Evolutionary conservation across 2,329 filamentous ascomycete genomes (phyloP), one percentile per base, ranked within the genome.

Genomic region (Colletotrichum graminicola): DNA sequence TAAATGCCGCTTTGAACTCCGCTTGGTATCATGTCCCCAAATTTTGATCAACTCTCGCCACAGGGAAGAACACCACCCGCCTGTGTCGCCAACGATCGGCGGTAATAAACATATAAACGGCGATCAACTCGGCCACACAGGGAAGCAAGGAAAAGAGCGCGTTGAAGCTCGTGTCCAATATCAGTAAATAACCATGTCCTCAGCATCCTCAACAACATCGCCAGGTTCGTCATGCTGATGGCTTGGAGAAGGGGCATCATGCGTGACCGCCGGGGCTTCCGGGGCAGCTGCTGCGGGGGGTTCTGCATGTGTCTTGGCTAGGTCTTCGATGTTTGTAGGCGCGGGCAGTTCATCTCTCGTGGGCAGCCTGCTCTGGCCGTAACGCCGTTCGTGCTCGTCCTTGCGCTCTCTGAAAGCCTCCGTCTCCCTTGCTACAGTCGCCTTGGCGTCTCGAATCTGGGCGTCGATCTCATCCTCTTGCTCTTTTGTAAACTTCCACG

Each of bases 151-250:
- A 47, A 23, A 21, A 45, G 45, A 69, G 66, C 23, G 69, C 57
- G 54, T 21, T 12, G 57, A 68, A 60, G 45, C 49, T 39, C 41
- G 62, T 21, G n/a, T 23, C 54, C 47, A 56, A 41, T 23, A 56
- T 88, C 84, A 97, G 84, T 97, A 97, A 71, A 97, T 95, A 64
- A 97, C 94, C 76, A 92, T 94, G 77, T 97, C 94, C 83, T 94
- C 93, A 66, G 92, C 93, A 80, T 94, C 93, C 65, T 96, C 90
- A 75, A 97, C 87, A 67, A 95, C 91, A 77, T 95, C 93, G 64
- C 90, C 92, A 62, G 88, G 87, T 73, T 94, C 91, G 76, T 95
- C 92, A 71, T 92, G 87, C 67, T 83, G 81, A 62, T 79, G 78
- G 67, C 73, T 75, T 64, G 74, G 74, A 61, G 76, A 75, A 65